Evolutionary conservation across 495 filamentous ascomycete genomes (phyloP).

Genomic region (Hyaloscypha variabilis): DNA sequence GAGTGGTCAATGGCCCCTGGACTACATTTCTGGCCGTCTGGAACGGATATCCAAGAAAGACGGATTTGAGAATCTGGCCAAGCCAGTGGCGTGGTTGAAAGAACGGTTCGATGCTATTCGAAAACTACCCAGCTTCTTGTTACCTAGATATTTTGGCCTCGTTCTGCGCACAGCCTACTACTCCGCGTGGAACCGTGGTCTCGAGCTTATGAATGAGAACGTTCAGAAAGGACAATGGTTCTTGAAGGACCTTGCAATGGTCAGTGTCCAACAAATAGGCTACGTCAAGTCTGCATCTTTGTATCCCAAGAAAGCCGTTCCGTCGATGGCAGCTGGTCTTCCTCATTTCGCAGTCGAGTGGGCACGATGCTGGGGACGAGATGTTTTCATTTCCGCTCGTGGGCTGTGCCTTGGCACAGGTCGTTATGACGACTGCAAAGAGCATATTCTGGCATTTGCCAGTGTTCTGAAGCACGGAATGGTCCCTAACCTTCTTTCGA

Average conservation of each 20-base stretch:
- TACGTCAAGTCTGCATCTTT: conserved; percentile 87
- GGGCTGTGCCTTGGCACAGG: conserved; percentile 89
- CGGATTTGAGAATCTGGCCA: conserved; percentile 58
- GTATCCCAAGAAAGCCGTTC: conserved; percentile 81
- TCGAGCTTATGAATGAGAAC: conserved; percentile 77
- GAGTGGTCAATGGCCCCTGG: conserved; percentile 91
- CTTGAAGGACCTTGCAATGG: conserved; percentile 82
- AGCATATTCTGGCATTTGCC: conserved; percentile 94
- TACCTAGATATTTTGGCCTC: conserved; percentile 92
- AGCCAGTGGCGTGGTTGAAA: conserved; percentile 76
- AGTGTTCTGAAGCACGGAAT: conserved; percentile 98
- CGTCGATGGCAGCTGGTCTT: conserved; percentile 88
- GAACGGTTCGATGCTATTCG: conserved; percentile 83
- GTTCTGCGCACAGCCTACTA: conserved; percentile 85
- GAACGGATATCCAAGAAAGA: conserved; percentile 67
- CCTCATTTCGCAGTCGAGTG: conserved; percentile 95
- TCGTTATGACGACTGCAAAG: conserved; percentile 82
- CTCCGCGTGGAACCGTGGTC: conserved; percentile 74
- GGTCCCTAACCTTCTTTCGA: conserved; percentile 92
- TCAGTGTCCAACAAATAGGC: conserved; percentile 87
- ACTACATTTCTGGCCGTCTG: conserved; percentile 80
- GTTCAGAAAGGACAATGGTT: conserved; percentile 82
- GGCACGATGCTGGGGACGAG: conserved; percentile 96
- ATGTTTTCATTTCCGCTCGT: conserved; percentile 93
- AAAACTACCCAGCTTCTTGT: conserved; percentile 81